These are phyloP conservation scores for Coemansia sp. DNA, from an alignment of 192 early-diverging fungal genomes.

Conservation along the genomic window DNA sequence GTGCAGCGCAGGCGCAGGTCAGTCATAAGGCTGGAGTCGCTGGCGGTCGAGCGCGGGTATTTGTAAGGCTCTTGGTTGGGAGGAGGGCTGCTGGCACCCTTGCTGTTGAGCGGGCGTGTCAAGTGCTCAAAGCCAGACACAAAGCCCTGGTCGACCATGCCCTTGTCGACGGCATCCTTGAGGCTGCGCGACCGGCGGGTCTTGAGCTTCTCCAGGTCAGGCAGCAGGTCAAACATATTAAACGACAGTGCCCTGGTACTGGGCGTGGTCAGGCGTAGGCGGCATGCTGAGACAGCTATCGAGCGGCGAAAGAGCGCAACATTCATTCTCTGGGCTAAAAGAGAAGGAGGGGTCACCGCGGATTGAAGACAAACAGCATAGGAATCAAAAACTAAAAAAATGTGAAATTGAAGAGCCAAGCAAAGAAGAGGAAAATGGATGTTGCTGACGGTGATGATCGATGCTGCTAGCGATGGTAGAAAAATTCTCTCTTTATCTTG, in stretches of 20 bases:
- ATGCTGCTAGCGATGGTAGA: not conserved
- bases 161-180: slow-evolving; percentile 42
- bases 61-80: slow-evolving; percentile 39
- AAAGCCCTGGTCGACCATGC: slow-evolving; percentile 30
- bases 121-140: slow-evolving; percentile 28
- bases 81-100: not conserved
- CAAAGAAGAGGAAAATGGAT: not conserved
- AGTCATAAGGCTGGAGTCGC: slow-evolving; percentile 10
- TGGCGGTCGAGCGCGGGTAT: slow-evolving; percentile 29
- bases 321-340: slow-evolving; percentile 12
- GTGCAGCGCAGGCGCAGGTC: slow-evolving; percentile 61
- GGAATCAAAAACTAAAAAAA: not conserved
- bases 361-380: slow-evolving; percentile 1
- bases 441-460: not conserved
- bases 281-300: not conserved
- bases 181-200: slow-evolving; percentile 34
- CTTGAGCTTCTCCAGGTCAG: slow-evolving; percentile 40
- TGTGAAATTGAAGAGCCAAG: not conserved
- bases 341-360: slow-evolving; percentile 9
- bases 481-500: not conserved
- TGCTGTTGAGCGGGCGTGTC: slow-evolving; percentile 22
- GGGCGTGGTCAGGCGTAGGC: not conserved
- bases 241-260: slow-evolving; percentile 15
- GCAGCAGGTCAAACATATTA: slow-evolving; percentile 55
- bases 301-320: slow-evolving; percentile 12